phyloP scores from a whole-genome alignment of 768 basidiomycete genomes.

The Boletus barrowsii region DNA sequence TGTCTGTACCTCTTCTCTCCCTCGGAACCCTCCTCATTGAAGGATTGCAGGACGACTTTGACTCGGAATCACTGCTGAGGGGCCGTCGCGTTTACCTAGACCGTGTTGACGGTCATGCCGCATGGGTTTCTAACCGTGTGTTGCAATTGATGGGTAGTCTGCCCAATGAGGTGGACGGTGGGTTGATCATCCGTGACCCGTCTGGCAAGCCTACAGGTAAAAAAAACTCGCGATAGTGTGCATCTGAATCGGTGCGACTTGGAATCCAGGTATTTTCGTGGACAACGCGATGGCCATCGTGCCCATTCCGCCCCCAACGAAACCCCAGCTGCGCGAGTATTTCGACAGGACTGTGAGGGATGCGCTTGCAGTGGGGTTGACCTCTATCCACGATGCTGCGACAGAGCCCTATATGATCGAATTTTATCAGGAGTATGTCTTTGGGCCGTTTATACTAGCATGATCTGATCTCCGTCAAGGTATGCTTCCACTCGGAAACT shows the following conservation, averaged over 20 bases:
- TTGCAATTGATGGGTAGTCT: conserved; percentile 61
- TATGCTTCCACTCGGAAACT: conserved; percentile 65
- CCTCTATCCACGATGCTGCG: conserved; percentile 83
- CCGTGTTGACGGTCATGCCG: conserved; percentile 81
- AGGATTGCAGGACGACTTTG: conserved; percentile 63
- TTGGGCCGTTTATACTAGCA: neutral
- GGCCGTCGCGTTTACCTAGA: conserved; percentile 69
- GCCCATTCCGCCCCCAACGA: conserved; percentile 59
- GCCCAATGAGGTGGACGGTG: conserved; percentile 66
- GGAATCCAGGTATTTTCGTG: conserved; percentile 60
- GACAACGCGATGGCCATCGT: conserved; percentile 87
- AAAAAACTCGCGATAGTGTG: neutral
- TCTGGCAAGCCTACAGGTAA: conserved; percentile 68
- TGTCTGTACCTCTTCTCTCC: conserved; percentile 39
- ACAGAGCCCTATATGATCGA: conserved; percentile 47
- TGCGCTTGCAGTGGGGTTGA: conserved; percentile 77
- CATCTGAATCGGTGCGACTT: neutral
- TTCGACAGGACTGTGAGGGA: conserved; percentile 64
- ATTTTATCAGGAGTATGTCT: conserved; percentile 62
- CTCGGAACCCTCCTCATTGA: neutral
- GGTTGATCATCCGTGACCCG: conserved; percentile 63
- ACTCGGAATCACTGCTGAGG: conserved; percentile 60
- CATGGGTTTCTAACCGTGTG: conserved; percentile 80
- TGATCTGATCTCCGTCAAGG: conserved; percentile 37
- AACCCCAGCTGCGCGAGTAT: conserved; percentile 53